These are phyloP conservation scores for Teunomyces funiuensis DNA, from an alignment of 805 yeast species.

Conservation along the genomic window DNA sequence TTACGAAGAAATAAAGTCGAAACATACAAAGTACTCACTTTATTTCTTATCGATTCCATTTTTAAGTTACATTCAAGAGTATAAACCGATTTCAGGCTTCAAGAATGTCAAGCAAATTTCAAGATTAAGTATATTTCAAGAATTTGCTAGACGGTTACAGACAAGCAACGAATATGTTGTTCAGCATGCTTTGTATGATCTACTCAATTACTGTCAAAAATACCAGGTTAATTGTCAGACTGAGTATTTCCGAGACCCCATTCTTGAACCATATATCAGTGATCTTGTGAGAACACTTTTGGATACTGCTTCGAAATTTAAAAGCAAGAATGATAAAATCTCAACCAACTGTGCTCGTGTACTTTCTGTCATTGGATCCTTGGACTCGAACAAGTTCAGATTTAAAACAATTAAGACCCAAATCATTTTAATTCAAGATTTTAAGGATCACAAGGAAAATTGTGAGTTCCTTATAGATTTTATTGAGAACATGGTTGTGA, in stretches of 20 bases:
- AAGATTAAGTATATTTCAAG: constrained; percentile 41
- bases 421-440: constrained; percentile 56
- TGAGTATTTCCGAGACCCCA: constrained; percentile 38
- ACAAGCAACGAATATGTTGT: constrained; percentile 72
- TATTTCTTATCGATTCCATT: constrained; percentile 56
- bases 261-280: constrained; percentile 33
- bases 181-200: constrained; percentile 66
- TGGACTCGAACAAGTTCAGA: constrained; percentile 62
- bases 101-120: constrained; percentile 24
- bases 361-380: constrained; percentile 72
- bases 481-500: constrained; percentile 69
- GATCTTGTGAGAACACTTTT: constrained; percentile 52
- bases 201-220: constrained; percentile 50
- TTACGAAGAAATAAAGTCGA: constrained; percentile 30
- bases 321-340: constrained; percentile 46
- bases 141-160: constrained; percentile 53
- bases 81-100: constrained; percentile 14
- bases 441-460: constrained; percentile 62
- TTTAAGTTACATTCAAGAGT: constrained; percentile 20
- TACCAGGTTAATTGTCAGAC: constrained; percentile 51
- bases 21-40: constrained; percentile 45
- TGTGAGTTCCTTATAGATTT: constrained; percentile 62
- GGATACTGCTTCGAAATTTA: constrained; percentile 57
- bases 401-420: constrained; percentile 42
- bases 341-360: constrained; percentile 65